phyloP scores from a whole-genome alignment of 768 basidiomycete species.

The Lactifluus subvellereus region DNA sequence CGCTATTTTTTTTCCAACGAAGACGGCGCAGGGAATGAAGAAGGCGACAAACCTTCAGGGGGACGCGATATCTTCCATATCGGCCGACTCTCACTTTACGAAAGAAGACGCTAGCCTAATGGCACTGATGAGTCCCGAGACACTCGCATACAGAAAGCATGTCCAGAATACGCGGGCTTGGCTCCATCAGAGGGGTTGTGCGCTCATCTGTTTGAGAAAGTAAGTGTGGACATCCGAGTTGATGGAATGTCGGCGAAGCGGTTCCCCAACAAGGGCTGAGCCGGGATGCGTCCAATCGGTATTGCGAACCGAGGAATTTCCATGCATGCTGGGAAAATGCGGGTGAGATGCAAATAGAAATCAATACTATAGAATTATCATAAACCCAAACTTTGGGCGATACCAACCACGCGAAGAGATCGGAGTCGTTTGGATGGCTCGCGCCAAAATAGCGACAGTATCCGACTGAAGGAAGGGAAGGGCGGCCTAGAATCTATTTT shows the following conservation, averaged over 20 bases:
- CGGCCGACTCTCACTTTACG: not conserved
- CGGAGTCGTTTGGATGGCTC: not conserved
- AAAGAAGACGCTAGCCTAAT: not conserved
- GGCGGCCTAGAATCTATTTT: not conserved
- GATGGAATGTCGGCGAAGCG: not conserved
- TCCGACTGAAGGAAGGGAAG: conserved; percentile 4
- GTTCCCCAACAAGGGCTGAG: too few species aligned
- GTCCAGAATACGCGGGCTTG: not conserved
- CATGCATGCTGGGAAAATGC: not conserved
- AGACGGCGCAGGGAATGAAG: not conserved
- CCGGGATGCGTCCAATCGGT: not conserved
- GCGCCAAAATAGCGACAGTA: not conserved
- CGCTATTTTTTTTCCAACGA: not conserved
- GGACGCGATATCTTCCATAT: not conserved
- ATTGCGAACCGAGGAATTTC: not conserved
- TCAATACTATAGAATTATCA: not conserved
- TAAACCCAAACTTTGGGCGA: not conserved
- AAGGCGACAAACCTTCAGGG: not conserved
- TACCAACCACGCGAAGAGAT: not conserved
- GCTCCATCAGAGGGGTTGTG: not conserved
- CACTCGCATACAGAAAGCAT: not conserved
- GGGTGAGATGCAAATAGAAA: not conserved
- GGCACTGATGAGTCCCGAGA: not conserved
- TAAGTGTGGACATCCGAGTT: not conserved
- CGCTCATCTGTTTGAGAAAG: too few species aligned